Evolutionary conservation across 1,284 basidiomycete genomes (phyloP), one percentile per base, ranked within the genome.

Genomic region (Tilletiaria anomala): DNA sequence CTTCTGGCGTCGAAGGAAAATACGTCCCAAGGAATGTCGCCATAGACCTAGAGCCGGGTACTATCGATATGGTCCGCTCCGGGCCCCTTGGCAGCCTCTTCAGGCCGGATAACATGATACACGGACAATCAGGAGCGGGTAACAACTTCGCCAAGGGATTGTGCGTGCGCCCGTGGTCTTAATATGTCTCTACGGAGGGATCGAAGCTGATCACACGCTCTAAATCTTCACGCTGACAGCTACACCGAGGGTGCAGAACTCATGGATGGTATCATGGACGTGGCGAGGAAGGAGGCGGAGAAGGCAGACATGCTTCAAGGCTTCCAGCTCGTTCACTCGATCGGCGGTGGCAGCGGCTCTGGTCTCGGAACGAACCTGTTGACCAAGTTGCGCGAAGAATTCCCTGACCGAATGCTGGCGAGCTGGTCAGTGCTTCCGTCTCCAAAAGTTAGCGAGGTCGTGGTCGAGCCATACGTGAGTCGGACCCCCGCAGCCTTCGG

Each of bases 61-160:
- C 88, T 42, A 91, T 93, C 86, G 87, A 93, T 71, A 83, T 84
- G 53, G 79, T 89, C 61, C 80, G 83, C 69, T 79, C 81, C 51
- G 53, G 77, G 64, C 70, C 71, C 34, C 67, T 74, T 39, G 73
- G 73, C 45, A 56, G 53, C 41, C 67, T 74, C 35, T 75, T 75
- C 71, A 68, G 73, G 45, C 73, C 73, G n/a, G 74, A 75, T 67
- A 75, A 74, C 70, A 73, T 78, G 65, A 70, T 91, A 43, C 75
- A 77, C 51, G 74, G 73, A 40, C 73, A 75, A 66, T 70, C 68
- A 49, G 73, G 73, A 63, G 73, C 73, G 37, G 74, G 74, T 54
- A 75, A 75, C 72, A 75, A 75, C 68, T 75, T 73, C 71, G 73
- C 73, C 37, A 75, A 74, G 67, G 73, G 73, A 57, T 71, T n/a